Conservation (phyloP, 371 early-diverging fungal species). For the Capillidium rhysosporum region DNA sequence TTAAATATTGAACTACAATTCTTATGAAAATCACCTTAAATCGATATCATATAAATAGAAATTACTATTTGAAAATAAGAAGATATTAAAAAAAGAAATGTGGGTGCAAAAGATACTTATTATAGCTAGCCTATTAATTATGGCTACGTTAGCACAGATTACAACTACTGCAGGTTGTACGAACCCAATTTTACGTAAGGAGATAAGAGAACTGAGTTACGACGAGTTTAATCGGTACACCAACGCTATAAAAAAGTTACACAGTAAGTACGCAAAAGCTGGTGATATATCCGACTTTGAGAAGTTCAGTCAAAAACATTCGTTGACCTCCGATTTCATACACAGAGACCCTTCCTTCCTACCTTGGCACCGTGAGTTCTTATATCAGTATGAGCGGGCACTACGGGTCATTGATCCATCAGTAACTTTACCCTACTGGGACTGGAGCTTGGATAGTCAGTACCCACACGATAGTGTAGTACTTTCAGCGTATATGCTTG, state of each 20-base stretch:
- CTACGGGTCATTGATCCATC: not conserved
- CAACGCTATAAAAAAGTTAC: not conserved
- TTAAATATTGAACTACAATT: no score
- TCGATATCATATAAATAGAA: no score
- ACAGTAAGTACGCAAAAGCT: not conserved
- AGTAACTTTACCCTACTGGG: not conserved
- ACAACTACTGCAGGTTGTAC: not conserved
- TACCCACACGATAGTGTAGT: not conserved
- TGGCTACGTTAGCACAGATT: no score
- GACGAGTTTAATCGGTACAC: not conserved
- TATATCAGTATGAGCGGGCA: not conserved
- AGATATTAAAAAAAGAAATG: no score
- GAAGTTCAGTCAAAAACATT: not conserved
- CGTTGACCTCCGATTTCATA: not conserved
- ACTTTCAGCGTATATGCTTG: not conserved
- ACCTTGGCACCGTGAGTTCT: constrained; percentile 2
- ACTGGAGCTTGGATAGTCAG: not conserved
- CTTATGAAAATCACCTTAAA: no score
- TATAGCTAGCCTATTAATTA: no score
- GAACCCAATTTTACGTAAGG: not conserved
- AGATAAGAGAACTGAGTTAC: not conserved
- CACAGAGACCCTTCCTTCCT: not conserved
- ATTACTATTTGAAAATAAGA: no score
- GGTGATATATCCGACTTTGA: not conserved
- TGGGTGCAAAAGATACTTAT: no score